Evolutionary conservation across 2,329 filamentous ascomycete species (phyloP), one percentile per base, ranked within the genome.

Genomic region (Piedraia hortae): DNA sequence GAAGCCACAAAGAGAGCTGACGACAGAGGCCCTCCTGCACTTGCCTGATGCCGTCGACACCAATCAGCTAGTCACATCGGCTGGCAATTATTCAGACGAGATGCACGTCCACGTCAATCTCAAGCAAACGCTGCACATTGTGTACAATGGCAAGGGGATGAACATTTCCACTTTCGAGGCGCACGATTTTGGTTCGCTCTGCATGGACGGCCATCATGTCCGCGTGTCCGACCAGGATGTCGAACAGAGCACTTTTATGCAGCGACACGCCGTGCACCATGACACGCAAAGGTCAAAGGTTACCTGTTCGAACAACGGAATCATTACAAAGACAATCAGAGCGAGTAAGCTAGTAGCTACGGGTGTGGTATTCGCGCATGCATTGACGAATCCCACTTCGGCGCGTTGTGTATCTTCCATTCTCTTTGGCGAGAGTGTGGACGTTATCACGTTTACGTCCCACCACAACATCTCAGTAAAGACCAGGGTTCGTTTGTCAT

Each of bases 201-300:
- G 82, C 34, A 64, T 65, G 26, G 85, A 97, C 51, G 85, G 85
- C 24, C 77, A 91, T 51, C 85, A 97, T 46, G 80, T 97, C 38
- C 77, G 85, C 50, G 74, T 97, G 18, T 93, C 85, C 29, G 85
- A 85, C 35, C 85, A 97, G 56, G 85, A 97, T 55, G 85, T 97
- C 30, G 85, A 97, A 60, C 78, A 85, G 62, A 85, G 85, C 53
- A 97, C 85, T 28, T 97, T 97, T 58, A 93, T 85, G 20, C 85
- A 97, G 55, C 73, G 85, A 39, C 85, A 97, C 48, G 68, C 82
- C 29, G 82, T 97, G 29, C 70, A 93, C 46, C 85, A 97, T 50
- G 85, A 97, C 53, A 85, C 97, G 53, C 77, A 88, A 48, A 88
- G 55, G 23, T 85, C 97, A 53, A 60, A 62, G 34, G n/a, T n/a